Evolutionary conservation across 2,329 filamentous ascomycete genomes (phyloP).

Genomic region (Pseudogymnoascus sp.): DNA sequence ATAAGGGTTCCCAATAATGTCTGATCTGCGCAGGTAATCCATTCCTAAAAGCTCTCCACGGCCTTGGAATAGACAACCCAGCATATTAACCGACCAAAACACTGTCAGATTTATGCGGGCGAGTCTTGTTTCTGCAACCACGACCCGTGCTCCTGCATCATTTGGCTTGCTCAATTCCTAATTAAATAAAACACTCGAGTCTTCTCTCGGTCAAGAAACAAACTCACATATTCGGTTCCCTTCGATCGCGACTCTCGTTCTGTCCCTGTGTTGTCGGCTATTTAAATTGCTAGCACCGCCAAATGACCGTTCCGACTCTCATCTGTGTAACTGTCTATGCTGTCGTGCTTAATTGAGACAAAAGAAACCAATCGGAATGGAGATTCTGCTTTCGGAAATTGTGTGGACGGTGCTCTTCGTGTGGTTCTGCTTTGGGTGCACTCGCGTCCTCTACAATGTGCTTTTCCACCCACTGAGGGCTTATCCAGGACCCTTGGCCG

Average conservation of each 20-base stretch:
- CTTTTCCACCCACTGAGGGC: slow-evolving; percentile 12
- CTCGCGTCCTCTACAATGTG: slow-evolving; percentile 12
- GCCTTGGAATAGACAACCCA: neutral
- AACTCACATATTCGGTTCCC: neutral
- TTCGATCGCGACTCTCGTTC: neutral
- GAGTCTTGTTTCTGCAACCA: neutral
- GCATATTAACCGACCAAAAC: slow-evolving; percentile 1
- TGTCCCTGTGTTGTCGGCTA: neutral
- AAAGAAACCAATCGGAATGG: neutral
- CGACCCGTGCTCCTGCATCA: neutral
- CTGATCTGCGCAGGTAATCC: slow-evolving; percentile 4
- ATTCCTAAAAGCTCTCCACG: neutral
- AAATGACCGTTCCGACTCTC: neutral
- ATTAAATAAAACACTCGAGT: neutral
- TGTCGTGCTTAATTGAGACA: neutral
- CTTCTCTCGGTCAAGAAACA: neutral
- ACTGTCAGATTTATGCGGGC: neutral
- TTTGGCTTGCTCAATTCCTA: neutral
- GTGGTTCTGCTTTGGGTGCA: neutral
- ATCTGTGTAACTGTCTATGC: neutral
- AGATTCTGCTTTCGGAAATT: neutral
- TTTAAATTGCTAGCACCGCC: neutral
- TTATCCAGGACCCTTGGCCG: slow-evolving; percentile 9
- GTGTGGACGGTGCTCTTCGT: neutral
- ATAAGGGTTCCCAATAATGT: neutral